These are phyloP conservation scores for Amoebophrya sp. DNA, from an alignment of 169 alveolate species.

Conservation along the genomic window DNA sequence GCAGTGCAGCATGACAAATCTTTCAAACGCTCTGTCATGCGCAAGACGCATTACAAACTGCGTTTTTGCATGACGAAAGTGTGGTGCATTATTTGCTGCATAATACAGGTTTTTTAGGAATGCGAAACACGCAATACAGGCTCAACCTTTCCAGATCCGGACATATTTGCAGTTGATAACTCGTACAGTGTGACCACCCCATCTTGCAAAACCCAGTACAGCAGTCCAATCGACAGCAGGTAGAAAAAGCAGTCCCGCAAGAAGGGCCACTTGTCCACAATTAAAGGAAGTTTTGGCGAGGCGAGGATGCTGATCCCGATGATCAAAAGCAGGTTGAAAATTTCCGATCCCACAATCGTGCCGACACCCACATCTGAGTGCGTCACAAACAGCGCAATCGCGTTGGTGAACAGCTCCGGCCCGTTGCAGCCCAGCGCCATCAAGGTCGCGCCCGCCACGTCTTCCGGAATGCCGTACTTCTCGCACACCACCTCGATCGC, in stretches of 20 bases:
- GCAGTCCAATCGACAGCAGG: slow-evolving; percentile 41
- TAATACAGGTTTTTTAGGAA: too few species aligned
- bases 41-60: too few species aligned
- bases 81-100: too few species aligned
- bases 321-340: slow-evolving; percentile 50
- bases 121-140: too few species aligned
- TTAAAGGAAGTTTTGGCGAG: neutral
- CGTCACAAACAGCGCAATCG: neutral
- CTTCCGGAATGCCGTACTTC: slow-evolving; percentile 39
- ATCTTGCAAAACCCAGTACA: slow-evolving; percentile 39
- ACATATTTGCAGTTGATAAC: too few species aligned
- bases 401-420: slow-evolving; percentile 51
- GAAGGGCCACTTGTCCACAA: slow-evolving; percentile 36
- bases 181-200: slow-evolving; percentile 1
- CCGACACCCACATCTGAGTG: slow-evolving; percentile 50
- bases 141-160: too few species aligned
- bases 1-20: too few species aligned
- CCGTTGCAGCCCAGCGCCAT: slow-evolving; percentile 51
- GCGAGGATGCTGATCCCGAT: slow-evolving; percentile 35
- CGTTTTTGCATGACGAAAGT: too few species aligned
- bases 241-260: slow-evolving; percentile 47
- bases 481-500: slow-evolving; percentile 42
- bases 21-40: too few species aligned
- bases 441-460: slow-evolving; percentile 50
- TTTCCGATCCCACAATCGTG: slow-evolving; percentile 48